A percentile compares a stretch with the other conserved stretches of the same genome.
Conservation (phyloP, 495 filamentous ascomycete species). For the Trichoderma virens region DNA sequence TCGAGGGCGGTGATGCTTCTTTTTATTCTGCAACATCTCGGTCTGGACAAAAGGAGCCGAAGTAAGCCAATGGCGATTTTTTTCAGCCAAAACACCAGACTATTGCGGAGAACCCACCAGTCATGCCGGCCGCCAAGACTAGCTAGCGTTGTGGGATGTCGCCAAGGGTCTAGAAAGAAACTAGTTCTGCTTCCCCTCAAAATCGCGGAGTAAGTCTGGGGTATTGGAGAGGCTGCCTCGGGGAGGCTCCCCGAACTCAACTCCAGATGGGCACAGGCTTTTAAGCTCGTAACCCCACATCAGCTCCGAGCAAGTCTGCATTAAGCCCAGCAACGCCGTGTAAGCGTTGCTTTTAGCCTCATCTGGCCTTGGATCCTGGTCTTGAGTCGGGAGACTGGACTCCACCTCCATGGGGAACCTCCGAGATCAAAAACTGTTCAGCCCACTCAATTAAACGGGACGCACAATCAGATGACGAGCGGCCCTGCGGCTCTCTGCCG, state of each 20-base stretch:
- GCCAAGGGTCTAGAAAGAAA: too few species aligned
- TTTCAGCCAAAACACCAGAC: too few species aligned
- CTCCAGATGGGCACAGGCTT: not conserved
- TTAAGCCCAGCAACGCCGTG: not conserved
- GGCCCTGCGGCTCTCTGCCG: too few species aligned
- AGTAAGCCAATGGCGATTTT: too few species aligned
- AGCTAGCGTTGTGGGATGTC: too few species aligned
- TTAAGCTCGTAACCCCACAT: conserved; percentile 1
- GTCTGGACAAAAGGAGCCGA: too few species aligned
- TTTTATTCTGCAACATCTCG: too few species aligned
- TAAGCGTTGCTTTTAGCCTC: not conserved
- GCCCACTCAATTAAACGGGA: too few species aligned
- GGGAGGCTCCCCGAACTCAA: not conserved
- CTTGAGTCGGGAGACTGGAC: not conserved
- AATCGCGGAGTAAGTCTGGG: conserved; percentile 1
- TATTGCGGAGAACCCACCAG: too few species aligned
- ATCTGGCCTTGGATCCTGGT: not conserved
- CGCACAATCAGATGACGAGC: too few species aligned
- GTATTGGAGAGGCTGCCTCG: not conserved
- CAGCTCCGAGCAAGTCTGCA: not conserved
- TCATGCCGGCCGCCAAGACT: too few species aligned
- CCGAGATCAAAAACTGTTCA: not conserved
- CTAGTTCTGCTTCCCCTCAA: conserved; percentile 1
- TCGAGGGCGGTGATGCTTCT: not conserved
- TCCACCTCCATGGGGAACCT: not conserved